A percentile compares a stretch with the other conserved stretches of the same genome.
These are phyloP conservation scores for Akanthomyces uredinophilus DNA, from an alignment of 2,329 filamentous ascomycete genomes.

Conservation along the genomic window DNA sequence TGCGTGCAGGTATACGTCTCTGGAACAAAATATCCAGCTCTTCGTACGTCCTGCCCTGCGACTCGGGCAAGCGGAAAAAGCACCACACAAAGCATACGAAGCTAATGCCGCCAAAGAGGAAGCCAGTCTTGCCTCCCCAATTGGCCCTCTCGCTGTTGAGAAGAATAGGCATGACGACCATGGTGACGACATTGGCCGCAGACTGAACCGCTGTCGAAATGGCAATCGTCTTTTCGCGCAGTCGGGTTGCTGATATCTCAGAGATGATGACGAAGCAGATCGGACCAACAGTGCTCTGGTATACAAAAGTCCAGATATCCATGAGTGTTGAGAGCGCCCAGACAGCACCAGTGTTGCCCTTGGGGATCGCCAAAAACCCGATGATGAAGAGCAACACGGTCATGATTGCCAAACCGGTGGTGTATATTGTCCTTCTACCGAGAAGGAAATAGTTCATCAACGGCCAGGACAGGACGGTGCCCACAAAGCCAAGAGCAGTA, in stretches of 20 bases:
- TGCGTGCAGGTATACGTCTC: constrained; percentile 14
- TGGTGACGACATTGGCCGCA: constrained; percentile 20
- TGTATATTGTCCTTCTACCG: constrained; percentile 37
- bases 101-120: constrained; percentile 20
- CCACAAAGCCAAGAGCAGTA: constrained; percentile 36
- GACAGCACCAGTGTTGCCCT: constrained; percentile 27
- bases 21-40: constrained; percentile 22
- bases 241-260: constrained; percentile 32
- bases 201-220: constrained; percentile 25
- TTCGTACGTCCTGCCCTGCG: constrained; percentile 22
- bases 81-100: constrained; percentile 18
- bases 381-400: constrained; percentile 37
- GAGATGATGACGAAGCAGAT: constrained; percentile 38
- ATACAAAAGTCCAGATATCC: constrained; percentile 38
- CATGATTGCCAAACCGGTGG: constrained; percentile 17
- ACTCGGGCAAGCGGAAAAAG: constrained; percentile 23
- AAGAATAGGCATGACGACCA: constrained; percentile 19
- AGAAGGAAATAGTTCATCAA: constrained; percentile 31
- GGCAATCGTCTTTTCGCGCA: constrained; percentile 29
- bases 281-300: constrained; percentile 37
- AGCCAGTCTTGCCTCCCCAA: constrained; percentile 22
- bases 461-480: constrained; percentile 37
- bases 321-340: constrained; percentile 36
- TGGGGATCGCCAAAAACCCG: constrained; percentile 34
- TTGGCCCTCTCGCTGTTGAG: constrained; percentile 21